phyloP scores from a whole-genome alignment of 2,329 filamentous ascomycete genomes.

The Pestalotiopsis fici region DNA sequence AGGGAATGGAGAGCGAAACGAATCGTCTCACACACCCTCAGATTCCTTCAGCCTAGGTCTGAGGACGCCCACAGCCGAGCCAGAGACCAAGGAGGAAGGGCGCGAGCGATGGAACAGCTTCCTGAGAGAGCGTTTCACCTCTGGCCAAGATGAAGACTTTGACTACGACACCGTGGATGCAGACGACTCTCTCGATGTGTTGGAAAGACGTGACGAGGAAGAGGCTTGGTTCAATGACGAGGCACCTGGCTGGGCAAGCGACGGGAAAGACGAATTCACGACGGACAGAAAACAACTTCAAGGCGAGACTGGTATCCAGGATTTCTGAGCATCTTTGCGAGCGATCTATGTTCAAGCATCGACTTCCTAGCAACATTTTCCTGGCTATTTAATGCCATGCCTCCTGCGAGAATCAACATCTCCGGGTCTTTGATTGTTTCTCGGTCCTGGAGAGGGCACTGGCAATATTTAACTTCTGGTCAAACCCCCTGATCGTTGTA shows the following conservation, averaged over 20 bases:
- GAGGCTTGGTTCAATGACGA: constrained; percentile 82
- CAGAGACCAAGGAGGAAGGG: constrained; percentile 65
- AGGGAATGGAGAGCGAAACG: constrained; percentile 1
- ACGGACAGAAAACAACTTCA: constrained; percentile 26
- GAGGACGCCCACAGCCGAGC: constrained; percentile 27
- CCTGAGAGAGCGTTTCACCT: constrained; percentile 73
- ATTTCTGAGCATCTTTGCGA: constrained; percentile 55
- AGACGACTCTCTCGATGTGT: constrained; percentile 70
- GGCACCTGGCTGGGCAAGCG: constrained; percentile 66
- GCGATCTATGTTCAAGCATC: not conserved
- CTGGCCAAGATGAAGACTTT: constrained; percentile 76
- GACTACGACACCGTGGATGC: constrained; percentile 73
- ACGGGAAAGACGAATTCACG: constrained; percentile 26
- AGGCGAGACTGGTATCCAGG: constrained; percentile 72
- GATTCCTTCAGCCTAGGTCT: constrained; percentile 45
- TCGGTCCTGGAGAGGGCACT: not conserved
- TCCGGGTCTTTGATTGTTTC: not conserved
- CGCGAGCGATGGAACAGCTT: constrained; percentile 69
- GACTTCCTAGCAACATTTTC: not conserved
- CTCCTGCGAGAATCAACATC: not conserved
- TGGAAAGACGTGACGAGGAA: constrained; percentile 61
- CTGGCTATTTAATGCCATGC: not conserved
- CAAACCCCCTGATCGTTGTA: not conserved
- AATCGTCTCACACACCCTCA: not conserved
- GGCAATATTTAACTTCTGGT: not conserved